phyloP scores from a whole-genome alignment of 257 asterid genomes.

The Datura wrightii region DNA sequence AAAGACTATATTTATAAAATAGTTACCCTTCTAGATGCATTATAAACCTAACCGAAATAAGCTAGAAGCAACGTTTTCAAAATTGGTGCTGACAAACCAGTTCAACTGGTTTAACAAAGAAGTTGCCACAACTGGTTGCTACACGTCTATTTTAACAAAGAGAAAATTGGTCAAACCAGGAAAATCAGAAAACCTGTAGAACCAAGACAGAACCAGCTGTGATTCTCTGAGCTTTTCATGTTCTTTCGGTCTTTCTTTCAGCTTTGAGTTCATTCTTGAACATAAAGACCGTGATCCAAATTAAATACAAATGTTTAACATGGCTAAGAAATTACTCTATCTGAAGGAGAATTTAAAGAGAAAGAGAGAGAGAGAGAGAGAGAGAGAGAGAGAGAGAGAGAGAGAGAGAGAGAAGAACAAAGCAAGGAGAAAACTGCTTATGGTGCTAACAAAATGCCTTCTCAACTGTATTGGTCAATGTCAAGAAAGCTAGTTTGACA shows the following conservation, averaged over 20 bases:
- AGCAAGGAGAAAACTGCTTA: neutral
- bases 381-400: neutral
- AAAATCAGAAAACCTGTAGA: constrained; percentile 21
- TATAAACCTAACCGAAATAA: neutral
- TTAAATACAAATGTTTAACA: neutral
- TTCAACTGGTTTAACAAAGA: neutral
- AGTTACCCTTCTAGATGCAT: neutral
- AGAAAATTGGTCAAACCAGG: neutral
- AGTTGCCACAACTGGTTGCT: constrained; percentile 8
- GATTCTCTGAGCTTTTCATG: neutral
- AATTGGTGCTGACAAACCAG: neutral
- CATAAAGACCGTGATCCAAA: constrained; percentile 4
- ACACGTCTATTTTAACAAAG: neutral
- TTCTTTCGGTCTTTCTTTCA: neutral
- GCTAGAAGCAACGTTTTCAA: neutral
- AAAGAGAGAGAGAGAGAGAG: no score
- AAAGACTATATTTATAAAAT: neutral
- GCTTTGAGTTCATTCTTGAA: constrained; percentile 17
- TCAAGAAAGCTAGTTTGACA: neutral
- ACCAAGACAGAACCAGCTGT: neutral
- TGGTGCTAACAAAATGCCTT: neutral
- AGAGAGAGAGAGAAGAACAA: neutral
- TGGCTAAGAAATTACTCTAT: neutral
- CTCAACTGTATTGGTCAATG: neutral
- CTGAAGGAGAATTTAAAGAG: neutral